A percentile compares a stretch with the other conserved stretches of the same genome.
phyloP scores from a whole-genome alignment of 2,329 filamentous ascomycete species.

The Venturia pyrina region DNA sequence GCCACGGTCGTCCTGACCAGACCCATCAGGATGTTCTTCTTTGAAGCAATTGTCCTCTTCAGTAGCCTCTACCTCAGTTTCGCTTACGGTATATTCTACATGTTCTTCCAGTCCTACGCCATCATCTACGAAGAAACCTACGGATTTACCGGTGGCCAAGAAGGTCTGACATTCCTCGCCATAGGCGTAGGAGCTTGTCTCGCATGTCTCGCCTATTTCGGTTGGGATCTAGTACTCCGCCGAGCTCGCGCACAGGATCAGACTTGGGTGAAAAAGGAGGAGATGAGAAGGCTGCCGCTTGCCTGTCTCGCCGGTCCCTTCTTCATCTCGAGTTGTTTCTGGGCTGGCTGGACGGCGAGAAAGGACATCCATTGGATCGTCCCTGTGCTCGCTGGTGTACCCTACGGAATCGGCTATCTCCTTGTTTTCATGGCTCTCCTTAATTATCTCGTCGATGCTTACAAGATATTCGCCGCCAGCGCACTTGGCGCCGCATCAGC shows the following conservation, averaged over 20 bases:
- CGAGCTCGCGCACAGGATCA: constrained; percentile 38
- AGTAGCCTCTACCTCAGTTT: constrained; percentile 59
- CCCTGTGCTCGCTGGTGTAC: constrained; percentile 30
- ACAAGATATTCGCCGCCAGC: constrained; percentile 63
- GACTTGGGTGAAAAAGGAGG: constrained; percentile 51
- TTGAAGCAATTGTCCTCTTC: constrained; percentile 56
- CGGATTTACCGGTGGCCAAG: constrained; percentile 51
- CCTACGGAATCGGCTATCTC: constrained; percentile 37
- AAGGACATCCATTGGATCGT: constrained; percentile 33
- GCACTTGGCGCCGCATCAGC: constrained; percentile 80
- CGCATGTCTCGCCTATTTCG: constrained; percentile 51
- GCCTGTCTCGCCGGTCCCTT: constrained; percentile 61
- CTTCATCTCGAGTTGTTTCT: constrained; percentile 32
- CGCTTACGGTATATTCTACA: constrained; percentile 56
- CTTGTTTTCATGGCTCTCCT: constrained; percentile 42
- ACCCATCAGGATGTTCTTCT: constrained; percentile 62
- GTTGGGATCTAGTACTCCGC: constrained; percentile 52
- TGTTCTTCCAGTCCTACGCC: constrained; percentile 67
- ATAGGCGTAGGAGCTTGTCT: constrained; percentile 53
- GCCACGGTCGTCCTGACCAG: constrained; percentile 60
- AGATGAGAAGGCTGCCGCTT: constrained; percentile 61
- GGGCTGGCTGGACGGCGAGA: constrained; percentile 33
- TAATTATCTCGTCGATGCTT: constrained; percentile 57
- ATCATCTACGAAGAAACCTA: constrained; percentile 58
- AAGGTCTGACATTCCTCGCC: constrained; percentile 49